Evolutionary conservation across 1,284 basidiomycete species (phyloP).

Genomic region (Agroathelia rolfsii): DNA sequence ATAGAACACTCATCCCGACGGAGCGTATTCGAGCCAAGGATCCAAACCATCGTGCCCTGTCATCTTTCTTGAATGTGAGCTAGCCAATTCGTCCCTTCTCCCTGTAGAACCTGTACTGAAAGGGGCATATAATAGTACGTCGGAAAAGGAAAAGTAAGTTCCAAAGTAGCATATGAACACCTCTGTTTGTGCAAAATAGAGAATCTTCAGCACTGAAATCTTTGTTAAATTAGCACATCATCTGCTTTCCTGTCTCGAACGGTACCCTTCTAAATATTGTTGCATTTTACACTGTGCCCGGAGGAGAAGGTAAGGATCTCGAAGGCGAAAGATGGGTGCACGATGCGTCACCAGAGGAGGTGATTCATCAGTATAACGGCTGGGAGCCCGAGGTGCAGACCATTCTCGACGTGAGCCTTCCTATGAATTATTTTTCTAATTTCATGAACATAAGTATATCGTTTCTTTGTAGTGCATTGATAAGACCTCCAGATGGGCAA

Average conservation of each 20-base stretch:
- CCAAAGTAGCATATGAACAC: no score
- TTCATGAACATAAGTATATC: no score
- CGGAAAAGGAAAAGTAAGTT: constrained; percentile 30
- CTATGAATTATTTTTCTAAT: not conserved
- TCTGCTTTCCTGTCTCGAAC: constrained; percentile 28
- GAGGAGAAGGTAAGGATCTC: constrained; percentile 23
- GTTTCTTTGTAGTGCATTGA: constrained; percentile 23
- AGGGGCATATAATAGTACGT: no score
- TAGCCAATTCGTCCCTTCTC: no score
- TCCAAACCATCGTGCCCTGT: constrained; percentile 27
- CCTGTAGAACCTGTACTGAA: no score
- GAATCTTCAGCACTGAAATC: no score
- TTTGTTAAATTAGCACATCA: no score
- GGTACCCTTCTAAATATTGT: constrained; percentile 28
- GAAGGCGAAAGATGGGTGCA: constrained; percentile 24
- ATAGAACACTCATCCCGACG: constrained; percentile 26
- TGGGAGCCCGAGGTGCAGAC: constrained; percentile 30
- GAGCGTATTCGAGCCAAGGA: constrained; percentile 21
- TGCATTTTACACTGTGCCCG: constrained; percentile 26
- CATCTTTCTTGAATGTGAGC: no score
- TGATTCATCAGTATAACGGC: constrained; percentile 20
- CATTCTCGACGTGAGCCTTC: constrained; percentile 22
- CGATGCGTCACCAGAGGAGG: constrained; percentile 23
- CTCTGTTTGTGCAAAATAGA: no score
- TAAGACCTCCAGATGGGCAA: constrained; percentile 33